Evolutionary conservation across 768 basidiomycete species (phyloP), one percentile per base, ranked within the genome.

Genomic region (Lactarius akahatsu): DNA sequence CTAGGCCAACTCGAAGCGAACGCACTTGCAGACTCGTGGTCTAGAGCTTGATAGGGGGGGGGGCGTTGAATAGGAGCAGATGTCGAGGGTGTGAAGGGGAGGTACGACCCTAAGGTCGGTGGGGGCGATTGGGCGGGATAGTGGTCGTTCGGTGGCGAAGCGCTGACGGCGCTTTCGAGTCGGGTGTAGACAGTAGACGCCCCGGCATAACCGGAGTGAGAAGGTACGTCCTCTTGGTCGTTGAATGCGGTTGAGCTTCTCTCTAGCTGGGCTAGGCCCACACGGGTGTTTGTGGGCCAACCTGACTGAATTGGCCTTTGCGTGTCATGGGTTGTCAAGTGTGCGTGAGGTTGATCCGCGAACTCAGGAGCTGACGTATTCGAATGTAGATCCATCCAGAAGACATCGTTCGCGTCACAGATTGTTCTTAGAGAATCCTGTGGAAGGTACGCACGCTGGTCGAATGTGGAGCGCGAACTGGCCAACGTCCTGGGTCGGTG

Each of bases 301-400:
- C 28, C 4, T 30, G 30, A 15, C 38, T 16, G 38, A 26, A 58
- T 20, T 34, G 47, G 15, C 6, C 8, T 62, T 45, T 26, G 57
- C 5, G 15, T 4, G 23, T 16, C 15, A 26, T 28, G 26, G 32
- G 16, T 57, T 11, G 38, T 40, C 50, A 52, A 16, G 11, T 2
- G 36, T 28, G 23, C 45, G 61, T 52, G 26, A 52, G 26, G 50
- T 23, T 62, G 65, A n/a, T 50, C 56, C 23, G 60, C 45, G 36
- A 57, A 23, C 45, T 34, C 30, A 40, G 65, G 32, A 41, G 43
- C 43, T 20, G n/a, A 45, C 32, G 18, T 18, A 30, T 54, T 30
- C 32, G 55, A 57, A 23, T 57, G 55, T 32, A 50, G 10, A 56
- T 55, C 28, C 30, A n/a, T 41, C 57, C 40, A 50, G 30, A 34